Conservation (phyloP, 768 basidiomycete species). For the Pleurotus pulmonarius region DNA sequence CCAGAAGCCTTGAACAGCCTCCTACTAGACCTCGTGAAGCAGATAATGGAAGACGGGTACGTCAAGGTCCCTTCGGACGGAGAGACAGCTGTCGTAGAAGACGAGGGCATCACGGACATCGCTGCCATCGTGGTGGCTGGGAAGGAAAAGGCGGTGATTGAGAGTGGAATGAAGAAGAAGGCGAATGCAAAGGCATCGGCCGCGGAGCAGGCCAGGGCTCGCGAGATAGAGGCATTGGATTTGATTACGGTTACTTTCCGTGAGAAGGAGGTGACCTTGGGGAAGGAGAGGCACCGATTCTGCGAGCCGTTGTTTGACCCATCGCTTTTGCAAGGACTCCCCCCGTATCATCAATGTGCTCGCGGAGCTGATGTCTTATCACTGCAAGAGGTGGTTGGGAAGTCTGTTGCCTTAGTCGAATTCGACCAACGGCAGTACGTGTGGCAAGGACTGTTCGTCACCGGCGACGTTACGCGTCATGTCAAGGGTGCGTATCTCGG, state of each 20-base stretch:
- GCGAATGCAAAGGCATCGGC: constrained; percentile 68
- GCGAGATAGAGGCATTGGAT: constrained; percentile 81
- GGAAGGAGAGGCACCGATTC: constrained; percentile 86
- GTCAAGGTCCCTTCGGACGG: constrained; percentile 74
- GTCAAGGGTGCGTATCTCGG: constrained; percentile 54
- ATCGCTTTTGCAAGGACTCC: constrained; percentile 41
- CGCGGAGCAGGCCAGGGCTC: constrained; percentile 75
- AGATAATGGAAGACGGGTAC: constrained; percentile 60
- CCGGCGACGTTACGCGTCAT: constrained; percentile 68
- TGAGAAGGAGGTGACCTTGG: constrained; percentile 68
- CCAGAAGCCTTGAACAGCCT: constrained; percentile 43
- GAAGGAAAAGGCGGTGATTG: constrained; percentile 87
- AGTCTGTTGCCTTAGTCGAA: constrained; percentile 58
- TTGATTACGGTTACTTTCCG: constrained; percentile 74
- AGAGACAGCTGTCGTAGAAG: constrained; percentile 62
- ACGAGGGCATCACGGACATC: constrained; percentile 86
- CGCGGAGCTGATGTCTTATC: constrained; percentile 32
- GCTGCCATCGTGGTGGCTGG: constrained; percentile 88
- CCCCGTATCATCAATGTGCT: constrained; percentile 19
- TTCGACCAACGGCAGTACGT: constrained; percentile 66
- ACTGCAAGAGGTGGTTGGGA: constrained; percentile 66
- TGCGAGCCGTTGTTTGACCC: constrained; percentile 89
- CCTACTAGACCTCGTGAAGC: constrained; percentile 61
- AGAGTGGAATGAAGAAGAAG: constrained; percentile 78
- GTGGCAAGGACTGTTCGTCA: constrained; percentile 78